Percentiles rank a stretch among this genome's conserved stretches.
These are phyloP conservation scores for Cymbidium sinense DNA, from an alignment of 106 monocot species.

Conservation along the genomic window DNA sequence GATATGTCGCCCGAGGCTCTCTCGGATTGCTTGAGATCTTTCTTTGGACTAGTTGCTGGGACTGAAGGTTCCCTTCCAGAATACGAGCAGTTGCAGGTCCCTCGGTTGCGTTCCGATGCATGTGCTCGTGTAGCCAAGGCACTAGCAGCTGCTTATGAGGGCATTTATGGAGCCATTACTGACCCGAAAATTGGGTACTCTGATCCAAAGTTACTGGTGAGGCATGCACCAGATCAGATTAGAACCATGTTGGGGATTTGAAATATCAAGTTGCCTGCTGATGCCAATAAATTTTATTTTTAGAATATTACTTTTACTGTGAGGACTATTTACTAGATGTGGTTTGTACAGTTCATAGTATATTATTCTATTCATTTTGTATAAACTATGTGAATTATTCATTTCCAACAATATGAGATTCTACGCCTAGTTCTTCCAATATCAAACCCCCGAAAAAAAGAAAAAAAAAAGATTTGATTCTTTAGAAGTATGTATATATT, in stretches of 20 bases:
- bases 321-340: not conserved
- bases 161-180: slow-evolving; percentile 49
- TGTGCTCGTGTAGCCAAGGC: slow-evolving; percentile 49
- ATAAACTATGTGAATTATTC: not conserved
- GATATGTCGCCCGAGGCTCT: slow-evolving; percentile 43
- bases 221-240: slow-evolving; percentile 77
- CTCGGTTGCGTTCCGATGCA: slow-evolving; percentile 63
- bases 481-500: too few relatives aligned
- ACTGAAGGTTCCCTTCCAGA: slow-evolving; percentile 75
- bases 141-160: slow-evolving; percentile 53
- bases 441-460: too few relatives aligned
- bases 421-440: too few relatives aligned
- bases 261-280: slow-evolving; percentile 1
- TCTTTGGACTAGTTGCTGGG: slow-evolving; percentile 75
- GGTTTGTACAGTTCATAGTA: not conserved
- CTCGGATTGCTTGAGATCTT: slow-evolving; percentile 55
- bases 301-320: not conserved
- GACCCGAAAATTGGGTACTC: slow-evolving; percentile 72
- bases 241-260: slow-evolving; percentile 81
- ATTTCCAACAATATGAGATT: not conserved
- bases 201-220: slow-evolving; percentile 60
- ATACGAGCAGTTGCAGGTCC: slow-evolving; percentile 86
- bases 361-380: not conserved
- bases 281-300: not conserved
- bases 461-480: too few relatives aligned